phyloP scores from a whole-genome alignment of 768 basidiomycete genomes.

The Mycena leptocephala region DNA sequence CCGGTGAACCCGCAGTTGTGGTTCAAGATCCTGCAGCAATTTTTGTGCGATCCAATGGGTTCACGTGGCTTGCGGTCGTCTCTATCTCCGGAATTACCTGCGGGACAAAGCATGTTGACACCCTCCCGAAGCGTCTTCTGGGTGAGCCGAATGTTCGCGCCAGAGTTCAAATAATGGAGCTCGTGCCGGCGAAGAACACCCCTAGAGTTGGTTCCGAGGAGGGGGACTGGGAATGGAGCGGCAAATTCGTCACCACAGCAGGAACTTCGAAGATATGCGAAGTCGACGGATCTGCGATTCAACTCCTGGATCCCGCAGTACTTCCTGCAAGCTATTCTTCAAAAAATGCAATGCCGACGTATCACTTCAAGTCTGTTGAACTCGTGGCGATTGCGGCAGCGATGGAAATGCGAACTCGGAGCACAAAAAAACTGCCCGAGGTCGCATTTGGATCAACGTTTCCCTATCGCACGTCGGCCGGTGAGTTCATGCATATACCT shows the following conservation, averaged over 20 bases:
- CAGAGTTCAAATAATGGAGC: neutral
- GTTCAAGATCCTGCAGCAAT: neutral
- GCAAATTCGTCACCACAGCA: neutral
- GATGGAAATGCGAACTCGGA: neutral
- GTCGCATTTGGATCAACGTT: neutral
- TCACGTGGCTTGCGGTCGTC: neutral
- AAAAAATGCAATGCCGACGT: neutral
- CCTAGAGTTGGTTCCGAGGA: neutral
- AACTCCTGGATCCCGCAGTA: neutral
- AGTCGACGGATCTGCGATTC: neutral
- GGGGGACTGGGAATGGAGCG: neutral
- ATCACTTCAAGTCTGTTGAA: conserved; percentile 5
- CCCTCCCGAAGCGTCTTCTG: neutral
- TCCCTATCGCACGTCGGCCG: conserved; percentile 4
- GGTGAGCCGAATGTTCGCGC: neutral
- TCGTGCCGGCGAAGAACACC: neutral
- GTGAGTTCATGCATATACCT: too few relatives aligned
- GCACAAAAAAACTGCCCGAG: neutral
- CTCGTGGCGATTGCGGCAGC: neutral
- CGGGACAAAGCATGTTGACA: neutral
- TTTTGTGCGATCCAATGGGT: neutral
- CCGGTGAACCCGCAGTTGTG: neutral
- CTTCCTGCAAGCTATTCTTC: neutral
- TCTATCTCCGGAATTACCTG: neutral
- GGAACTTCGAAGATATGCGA: neutral